A percentile compares a stretch with the other conserved stretches of the same genome.
These are phyloP conservation scores for Mortierella sp. DNA, from an alignment of 371 early-diverging fungal genomes.

Conservation along the genomic window DNA sequence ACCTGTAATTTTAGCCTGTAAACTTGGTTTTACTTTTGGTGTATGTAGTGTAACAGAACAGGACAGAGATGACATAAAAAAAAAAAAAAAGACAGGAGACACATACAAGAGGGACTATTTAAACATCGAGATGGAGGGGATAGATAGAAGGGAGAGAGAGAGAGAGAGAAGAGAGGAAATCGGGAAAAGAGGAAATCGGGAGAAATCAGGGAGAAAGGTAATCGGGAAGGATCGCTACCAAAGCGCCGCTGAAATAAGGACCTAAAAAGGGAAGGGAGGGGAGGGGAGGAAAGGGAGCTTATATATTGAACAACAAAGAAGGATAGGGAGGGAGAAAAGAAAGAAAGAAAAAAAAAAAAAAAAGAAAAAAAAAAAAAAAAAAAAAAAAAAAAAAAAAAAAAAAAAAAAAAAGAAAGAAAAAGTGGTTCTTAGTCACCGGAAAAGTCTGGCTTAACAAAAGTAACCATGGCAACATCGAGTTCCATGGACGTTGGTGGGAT, in stretches of 20 bases:
- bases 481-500: not conserved
- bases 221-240: too few species aligned
- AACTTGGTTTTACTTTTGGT: too few species aligned
- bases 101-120: too few species aligned
- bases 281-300: not conserved
- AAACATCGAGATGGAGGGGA: too few species aligned
- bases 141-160: not conserved
- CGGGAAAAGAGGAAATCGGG: slow-evolving; percentile 15
- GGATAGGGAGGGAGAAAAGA: not conserved
- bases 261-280: not conserved
- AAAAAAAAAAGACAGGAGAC: too few species aligned
- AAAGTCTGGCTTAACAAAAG: not conserved
- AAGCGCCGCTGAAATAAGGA: not conserved
- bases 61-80: too few species aligned
- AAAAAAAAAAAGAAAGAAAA: slow-evolving; percentile 6
- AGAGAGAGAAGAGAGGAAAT: slow-evolving; percentile 5
- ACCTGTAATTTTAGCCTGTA: too few species aligned
- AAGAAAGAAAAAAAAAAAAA: not conserved
- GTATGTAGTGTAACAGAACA: too few species aligned
- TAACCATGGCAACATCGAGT: not conserved
- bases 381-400: not conserved
- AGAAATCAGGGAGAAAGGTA: not conserved
- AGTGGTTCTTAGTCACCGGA: not conserved
- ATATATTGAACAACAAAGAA: not conserved
- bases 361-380: not conserved